phyloP scores from a whole-genome alignment of 106 monocot genomes.

The Dendrobium catenatum region DNA sequence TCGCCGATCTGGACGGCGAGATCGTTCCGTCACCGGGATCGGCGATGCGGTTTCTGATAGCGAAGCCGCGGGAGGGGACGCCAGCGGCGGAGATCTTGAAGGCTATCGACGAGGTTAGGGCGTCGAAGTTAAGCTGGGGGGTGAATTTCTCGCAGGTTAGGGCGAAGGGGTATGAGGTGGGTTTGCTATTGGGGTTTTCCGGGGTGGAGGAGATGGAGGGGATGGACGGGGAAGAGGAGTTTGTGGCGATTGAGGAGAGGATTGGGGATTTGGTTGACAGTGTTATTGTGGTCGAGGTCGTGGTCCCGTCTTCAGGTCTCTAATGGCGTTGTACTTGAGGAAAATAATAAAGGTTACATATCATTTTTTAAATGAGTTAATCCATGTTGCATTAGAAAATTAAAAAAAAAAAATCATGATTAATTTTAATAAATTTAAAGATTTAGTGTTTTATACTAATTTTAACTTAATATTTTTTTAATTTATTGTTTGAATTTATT shows the following conservation, averaged over 20 bases:
- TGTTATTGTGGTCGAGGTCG: conserved; percentile 49
- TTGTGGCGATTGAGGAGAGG: neutral
- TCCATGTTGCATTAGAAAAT: no score
- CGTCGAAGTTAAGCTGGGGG: conserved; percentile 39
- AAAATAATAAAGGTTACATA: neutral
- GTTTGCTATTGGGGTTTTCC: conserved; percentile 39
- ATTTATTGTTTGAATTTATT: no score
- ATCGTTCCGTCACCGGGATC: conserved; percentile 14
- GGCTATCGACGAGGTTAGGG: conserved; percentile 10
- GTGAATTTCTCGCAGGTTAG: conserved; percentile 74
- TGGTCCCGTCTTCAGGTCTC: conserved; percentile 21
- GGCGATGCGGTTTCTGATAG: conserved; percentile 48
- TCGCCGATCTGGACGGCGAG: conserved; percentile 18
- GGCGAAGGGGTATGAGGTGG: conserved; percentile 62
- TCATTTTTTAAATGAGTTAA: no score
- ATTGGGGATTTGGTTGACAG: conserved; percentile 24
- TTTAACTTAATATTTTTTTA: no score
- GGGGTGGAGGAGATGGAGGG: conserved; percentile 45
- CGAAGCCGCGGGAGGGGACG: conserved; percentile 42
- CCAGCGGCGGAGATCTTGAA: conserved; percentile 11
- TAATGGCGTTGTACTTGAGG: neutral
- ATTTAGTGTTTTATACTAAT: no score
- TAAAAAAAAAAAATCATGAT: no score
- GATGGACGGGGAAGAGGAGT: conserved; percentile 17
- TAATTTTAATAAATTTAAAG: no score